Percentiles rank a stretch among this genome's conserved stretches.
Evolutionary conservation across 1,284 basidiomycete species (phyloP).

Genomic region (Marasmius oreades): DNA sequence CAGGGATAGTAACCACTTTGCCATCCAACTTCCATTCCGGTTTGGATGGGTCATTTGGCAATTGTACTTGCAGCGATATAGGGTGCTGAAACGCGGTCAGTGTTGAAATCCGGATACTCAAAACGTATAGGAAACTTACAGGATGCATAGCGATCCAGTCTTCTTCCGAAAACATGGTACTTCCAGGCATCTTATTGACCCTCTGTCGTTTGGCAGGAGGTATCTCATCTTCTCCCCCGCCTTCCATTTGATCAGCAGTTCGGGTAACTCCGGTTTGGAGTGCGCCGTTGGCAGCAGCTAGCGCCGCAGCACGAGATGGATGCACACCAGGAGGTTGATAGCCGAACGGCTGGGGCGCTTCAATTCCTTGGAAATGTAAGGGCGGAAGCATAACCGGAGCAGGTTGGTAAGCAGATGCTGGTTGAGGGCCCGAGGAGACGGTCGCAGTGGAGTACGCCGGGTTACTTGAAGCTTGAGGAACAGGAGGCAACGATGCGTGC

Average conservation of each 20-base stretch:
- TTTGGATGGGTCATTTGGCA: constrained; percentile 77
- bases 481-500: constrained; percentile 62
- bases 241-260: constrained; percentile 78
- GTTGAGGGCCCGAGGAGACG: constrained; percentile 76
- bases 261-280: constrained; percentile 63
- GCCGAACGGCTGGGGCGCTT: constrained; percentile 73
- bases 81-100: constrained; percentile 54
- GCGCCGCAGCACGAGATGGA: constrained; percentile 47
- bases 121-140: constrained; percentile 35
- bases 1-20: constrained; percentile 67
- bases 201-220: constrained; percentile 82
- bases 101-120: constrained; percentile 5
- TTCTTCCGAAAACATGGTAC: constrained; percentile 75
- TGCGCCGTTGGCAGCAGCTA: constrained; percentile 45
- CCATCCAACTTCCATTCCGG: constrained; percentile 93
- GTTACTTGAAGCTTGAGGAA: constrained; percentile 37
- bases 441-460: constrained; percentile 69
- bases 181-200: constrained; percentile 77
- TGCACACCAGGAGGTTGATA: constrained; percentile 65
- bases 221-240: constrained; percentile 45
- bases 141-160: constrained; percentile 91
- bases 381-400: constrained; percentile 79
- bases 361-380: constrained; percentile 75
- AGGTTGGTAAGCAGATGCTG: constrained; percentile 65
- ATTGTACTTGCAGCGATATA: constrained; percentile 78